These are phyloP conservation scores for Pseudopyricularia javanii DNA, from an alignment of 2,329 filamentous ascomycete genomes.

Conservation along the genomic window DNA sequence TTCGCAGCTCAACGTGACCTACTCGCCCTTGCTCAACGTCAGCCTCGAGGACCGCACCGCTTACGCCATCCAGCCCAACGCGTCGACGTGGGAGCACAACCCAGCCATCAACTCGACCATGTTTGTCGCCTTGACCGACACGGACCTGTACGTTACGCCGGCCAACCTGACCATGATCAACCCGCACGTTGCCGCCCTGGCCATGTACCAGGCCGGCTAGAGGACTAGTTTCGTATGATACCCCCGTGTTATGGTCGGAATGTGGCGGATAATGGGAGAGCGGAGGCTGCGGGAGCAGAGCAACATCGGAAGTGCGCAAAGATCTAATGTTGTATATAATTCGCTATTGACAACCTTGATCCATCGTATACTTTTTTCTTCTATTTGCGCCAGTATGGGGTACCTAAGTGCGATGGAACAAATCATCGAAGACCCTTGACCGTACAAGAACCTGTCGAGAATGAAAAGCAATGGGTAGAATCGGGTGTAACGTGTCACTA, in stretches of 20 bases:
- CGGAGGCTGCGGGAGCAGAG: too few relatives aligned
- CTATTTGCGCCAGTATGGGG: too few relatives aligned
- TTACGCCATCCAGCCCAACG: constrained; percentile 61
- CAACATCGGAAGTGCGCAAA: too few relatives aligned
- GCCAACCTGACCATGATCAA: constrained; percentile 50
- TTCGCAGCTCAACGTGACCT: constrained; percentile 64
- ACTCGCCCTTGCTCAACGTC: constrained; percentile 44
- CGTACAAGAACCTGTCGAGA: too few relatives aligned
- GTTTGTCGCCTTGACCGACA: constrained; percentile 66
- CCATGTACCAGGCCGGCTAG: constrained; percentile 65
- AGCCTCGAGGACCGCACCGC: constrained; percentile 36
- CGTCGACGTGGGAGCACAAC: constrained; percentile 54
- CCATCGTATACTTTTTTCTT: too few relatives aligned
- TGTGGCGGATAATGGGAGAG: too few relatives aligned
- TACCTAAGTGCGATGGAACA: too few relatives aligned
- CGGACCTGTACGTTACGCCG: constrained; percentile 48
- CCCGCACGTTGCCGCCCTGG: constrained; percentile 62
- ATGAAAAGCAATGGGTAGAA: too few relatives aligned
- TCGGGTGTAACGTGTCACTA: too few relatives aligned
- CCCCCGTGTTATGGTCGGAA: background rate
- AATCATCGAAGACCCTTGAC: too few relatives aligned
- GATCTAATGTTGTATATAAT: too few relatives aligned
- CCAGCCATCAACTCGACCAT: constrained; percentile 66
- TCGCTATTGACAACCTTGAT: too few relatives aligned
- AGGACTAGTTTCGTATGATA: background rate